Evolutionary conservation across 2,329 filamentous ascomycete species (phyloP).

Genomic region (Cercospora sp.): DNA sequence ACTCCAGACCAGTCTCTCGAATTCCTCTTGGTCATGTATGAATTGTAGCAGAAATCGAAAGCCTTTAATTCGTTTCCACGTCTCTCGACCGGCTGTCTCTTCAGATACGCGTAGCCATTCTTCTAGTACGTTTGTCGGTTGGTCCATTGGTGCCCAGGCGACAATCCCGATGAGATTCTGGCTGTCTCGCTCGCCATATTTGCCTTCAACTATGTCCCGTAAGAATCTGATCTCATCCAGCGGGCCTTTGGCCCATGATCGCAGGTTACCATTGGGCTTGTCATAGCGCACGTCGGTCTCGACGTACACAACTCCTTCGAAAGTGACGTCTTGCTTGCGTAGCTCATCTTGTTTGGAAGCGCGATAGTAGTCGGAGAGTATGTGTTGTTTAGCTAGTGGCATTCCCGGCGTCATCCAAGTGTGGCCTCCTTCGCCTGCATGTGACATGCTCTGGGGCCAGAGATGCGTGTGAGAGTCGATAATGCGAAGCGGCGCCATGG

Average conservation of each 20-base stretch:
- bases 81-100: constrained; percentile 59
- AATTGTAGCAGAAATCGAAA: constrained; percentile 78
- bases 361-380: constrained; percentile 41
- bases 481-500: constrained; percentile 46
- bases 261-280: constrained; percentile 29
- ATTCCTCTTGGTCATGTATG: constrained; percentile 39
- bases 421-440: constrained; percentile 58
- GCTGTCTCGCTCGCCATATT: constrained; percentile 46
- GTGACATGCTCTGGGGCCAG: constrained; percentile 63
- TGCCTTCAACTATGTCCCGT: constrained; percentile 63
- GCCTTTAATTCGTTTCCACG: constrained; percentile 70
- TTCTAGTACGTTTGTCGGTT: constrained; percentile 60
- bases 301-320: constrained; percentile 73
- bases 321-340: constrained; percentile 36
- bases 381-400: constrained; percentile 64
- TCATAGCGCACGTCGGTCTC: constrained; percentile 69
- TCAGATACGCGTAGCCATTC: constrained; percentile 65
- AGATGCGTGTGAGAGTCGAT: constrained; percentile 93
- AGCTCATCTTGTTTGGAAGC: constrained; percentile 40
- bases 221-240: constrained; percentile 72
- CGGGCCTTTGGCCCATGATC: constrained; percentile 64
- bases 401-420: constrained; percentile 65
- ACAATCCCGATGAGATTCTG: constrained; percentile 68
- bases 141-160: constrained; percentile 81
- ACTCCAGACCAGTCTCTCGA: constrained; percentile 40